Conservation (phyloP, 148 eudicot species). For the Fagopyrum esculentum region DNA sequence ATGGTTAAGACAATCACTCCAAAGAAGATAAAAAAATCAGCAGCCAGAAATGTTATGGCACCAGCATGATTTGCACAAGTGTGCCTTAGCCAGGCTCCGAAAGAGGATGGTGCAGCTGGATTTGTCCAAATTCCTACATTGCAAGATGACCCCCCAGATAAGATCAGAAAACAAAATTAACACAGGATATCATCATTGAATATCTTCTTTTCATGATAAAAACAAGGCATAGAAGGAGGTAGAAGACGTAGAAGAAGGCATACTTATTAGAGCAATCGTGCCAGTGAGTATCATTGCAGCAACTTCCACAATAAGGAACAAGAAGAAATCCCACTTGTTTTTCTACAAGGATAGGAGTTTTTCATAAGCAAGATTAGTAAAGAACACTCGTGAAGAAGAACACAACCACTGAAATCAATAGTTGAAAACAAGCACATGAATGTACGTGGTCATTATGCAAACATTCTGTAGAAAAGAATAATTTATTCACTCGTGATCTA, state of each 20-base stretch:
- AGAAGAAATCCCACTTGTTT: slow-evolving; percentile 93
- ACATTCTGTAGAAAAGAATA: not conserved
- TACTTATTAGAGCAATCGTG: slow-evolving; percentile 63
- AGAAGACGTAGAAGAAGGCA: slow-evolving; percentile 15
- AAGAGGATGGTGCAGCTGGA: slow-evolving; percentile 76
- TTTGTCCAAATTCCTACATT: slow-evolving; percentile 72
- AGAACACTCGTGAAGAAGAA: not conserved
- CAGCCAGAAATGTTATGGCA: slow-evolving; percentile 62
- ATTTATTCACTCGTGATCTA: no score
- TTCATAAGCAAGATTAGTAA: slow-evolving; percentile 2
- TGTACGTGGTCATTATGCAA: not conserved
- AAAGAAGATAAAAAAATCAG: slow-evolving; percentile 66
- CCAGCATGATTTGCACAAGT: slow-evolving; percentile 61
- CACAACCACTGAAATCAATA: not conserved
- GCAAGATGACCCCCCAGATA: not conserved
- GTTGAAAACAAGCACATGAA: not conserved
- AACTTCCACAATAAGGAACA: slow-evolving; percentile 81
- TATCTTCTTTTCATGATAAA: not conserved
- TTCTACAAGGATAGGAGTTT: slow-evolving; percentile 28
- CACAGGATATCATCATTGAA: not conserved
- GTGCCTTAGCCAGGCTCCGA: slow-evolving; percentile 82
- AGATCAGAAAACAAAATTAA: not conserved
- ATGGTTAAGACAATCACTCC: slow-evolving; percentile 79
- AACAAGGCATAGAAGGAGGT: not conserved
- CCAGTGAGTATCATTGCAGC: slow-evolving; percentile 90